Evolutionary conservation across 306 rosid species (phyloP).

Genomic region (Glycyrrhiza uralensis): DNA sequence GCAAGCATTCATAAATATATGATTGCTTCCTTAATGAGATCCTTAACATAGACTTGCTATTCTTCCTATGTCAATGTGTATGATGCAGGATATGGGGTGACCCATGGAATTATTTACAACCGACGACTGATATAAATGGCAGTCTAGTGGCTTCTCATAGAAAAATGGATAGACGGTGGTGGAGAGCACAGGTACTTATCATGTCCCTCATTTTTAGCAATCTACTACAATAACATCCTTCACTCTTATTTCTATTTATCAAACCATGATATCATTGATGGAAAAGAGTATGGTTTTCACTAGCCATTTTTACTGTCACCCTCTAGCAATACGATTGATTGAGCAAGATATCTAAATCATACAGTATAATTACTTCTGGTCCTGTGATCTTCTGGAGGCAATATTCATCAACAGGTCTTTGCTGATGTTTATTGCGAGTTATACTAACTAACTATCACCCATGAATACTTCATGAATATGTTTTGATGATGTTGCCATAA

Average conservation of each 20-base stretch:
- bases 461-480: background rate
- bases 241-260: background rate
- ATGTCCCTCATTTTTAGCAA: constrained; percentile 1
- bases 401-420: background rate
- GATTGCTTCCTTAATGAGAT: constrained; percentile 10
- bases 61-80: constrained; percentile 13
- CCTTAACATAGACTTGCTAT: background rate
- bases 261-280: background rate
- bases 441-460: background rate
- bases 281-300: background rate
- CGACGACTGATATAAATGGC: constrained; percentile 90
- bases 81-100: constrained; percentile 72
- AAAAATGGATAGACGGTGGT: constrained; percentile 91
- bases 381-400: background rate
- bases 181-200: constrained; percentile 80
- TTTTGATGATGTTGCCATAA: background rate
- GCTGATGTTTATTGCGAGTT: background rate
- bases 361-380: too few relatives aligned
- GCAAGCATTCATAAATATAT: background rate
- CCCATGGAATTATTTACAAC: constrained; percentile 89
- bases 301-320: background rate
- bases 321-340: too few relatives aligned
- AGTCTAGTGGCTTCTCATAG: constrained; percentile 72
- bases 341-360: too few relatives aligned
- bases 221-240: background rate